These are phyloP conservation scores for Aristolochia californica DNA, from an alignment of 164 flowering plant species.

Conservation along the genomic window DNA sequence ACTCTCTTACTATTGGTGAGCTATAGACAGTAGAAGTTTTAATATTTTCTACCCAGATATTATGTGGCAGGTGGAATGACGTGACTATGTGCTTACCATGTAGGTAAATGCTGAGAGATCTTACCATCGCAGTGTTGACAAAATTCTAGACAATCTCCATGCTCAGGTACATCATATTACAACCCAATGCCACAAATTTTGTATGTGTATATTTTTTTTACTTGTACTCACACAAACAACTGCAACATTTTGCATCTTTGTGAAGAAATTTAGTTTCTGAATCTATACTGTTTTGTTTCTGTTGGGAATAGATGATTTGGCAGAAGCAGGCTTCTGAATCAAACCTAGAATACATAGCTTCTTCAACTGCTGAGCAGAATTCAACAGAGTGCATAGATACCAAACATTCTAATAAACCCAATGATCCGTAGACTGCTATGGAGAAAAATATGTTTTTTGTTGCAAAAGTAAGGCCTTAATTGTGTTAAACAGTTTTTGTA, in stretches of 20 bases:
- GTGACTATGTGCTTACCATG: background rate
- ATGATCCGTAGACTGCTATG: conserved; percentile 13
- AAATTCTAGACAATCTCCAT: conserved; percentile 48
- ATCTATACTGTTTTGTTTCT: background rate
- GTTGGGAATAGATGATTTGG: conserved; percentile 32
- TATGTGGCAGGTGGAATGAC: background rate
- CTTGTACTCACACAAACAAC: too few species aligned
- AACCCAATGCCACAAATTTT: too few species aligned
- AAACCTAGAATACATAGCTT: conserved; percentile 13
- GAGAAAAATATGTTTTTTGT: conserved; percentile 26
- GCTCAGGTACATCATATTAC: conserved; percentile 41
- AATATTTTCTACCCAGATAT: too few species aligned
- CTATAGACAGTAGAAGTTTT: too few species aligned
- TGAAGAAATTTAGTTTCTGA: background rate
- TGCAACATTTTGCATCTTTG: too few species aligned
- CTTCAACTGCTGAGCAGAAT: conserved; percentile 17
- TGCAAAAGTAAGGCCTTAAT: conserved; percentile 39
- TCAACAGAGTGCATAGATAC: conserved; percentile 14
- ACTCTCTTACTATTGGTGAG: too few species aligned
- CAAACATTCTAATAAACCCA: conserved; percentile 21
- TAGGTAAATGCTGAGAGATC: conserved; percentile 80
- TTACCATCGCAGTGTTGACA: conserved; percentile 46
- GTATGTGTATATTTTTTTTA: too few species aligned
- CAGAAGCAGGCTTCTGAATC: conserved; percentile 36
- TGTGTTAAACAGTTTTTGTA: too few species aligned